Conservation (phyloP, 805 yeast species). For the Ogataea haglerorum region DNA sequence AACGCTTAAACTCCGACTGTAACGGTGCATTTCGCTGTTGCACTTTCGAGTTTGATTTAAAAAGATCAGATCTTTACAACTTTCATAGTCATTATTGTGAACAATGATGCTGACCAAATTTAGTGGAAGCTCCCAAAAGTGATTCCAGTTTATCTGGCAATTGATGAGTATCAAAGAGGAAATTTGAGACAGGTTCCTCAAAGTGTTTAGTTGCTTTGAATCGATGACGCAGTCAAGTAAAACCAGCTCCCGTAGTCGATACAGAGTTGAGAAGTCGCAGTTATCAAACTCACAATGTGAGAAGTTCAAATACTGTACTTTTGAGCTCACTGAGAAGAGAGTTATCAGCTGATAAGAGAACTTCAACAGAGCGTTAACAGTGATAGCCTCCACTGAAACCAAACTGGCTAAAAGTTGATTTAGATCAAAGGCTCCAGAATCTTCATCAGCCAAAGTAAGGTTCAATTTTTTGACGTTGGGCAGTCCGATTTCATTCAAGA, state of each 20-base stretch:
- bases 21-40: too few relatives aligned
- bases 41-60: background rate
- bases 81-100: conserved; percentile 15
- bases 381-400: too few relatives aligned
- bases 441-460: too few relatives aligned
- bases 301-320: conserved; percentile 13
- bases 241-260: conserved; percentile 13
- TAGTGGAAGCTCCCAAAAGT: conserved; percentile 17
- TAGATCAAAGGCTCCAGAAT: too few relatives aligned
- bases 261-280: conserved; percentile 14
- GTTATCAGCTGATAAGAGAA: too few relatives aligned
- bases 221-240: conserved; percentile 20
- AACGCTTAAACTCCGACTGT: conserved; percentile 1
- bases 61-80: conserved; percentile 18
- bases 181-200: conserved; percentile 8
- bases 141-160: conserved; percentile 21
- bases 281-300: conserved; percentile 12
- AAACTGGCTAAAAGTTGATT: too few relatives aligned
- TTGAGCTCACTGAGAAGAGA: background rate
- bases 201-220: conserved; percentile 10
- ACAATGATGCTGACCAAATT: conserved; percentile 16
- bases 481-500: too few relatives aligned
- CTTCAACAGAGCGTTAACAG: too few relatives aligned
- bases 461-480: too few relatives aligned
- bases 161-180: conserved; percentile 16